Base-by-base conservation (phyloP, 2,329 filamentous ascomycete species). In the Zymoseptoria brevis region DNA sequence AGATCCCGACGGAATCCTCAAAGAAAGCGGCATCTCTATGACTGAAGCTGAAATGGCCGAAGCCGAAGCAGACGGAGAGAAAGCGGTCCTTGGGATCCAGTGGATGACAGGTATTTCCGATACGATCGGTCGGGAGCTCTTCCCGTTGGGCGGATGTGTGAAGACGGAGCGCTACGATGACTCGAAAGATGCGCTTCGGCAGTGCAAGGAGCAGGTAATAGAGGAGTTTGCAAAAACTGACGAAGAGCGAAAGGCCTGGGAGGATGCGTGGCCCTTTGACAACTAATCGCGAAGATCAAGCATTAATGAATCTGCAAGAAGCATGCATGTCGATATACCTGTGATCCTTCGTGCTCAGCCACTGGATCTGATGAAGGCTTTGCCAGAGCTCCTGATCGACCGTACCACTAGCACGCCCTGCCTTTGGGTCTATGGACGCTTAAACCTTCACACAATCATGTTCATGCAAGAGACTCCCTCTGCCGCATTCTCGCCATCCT, bases 241-340 rank as follows among this genome's bases (percentile, higher is more conserved):
- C 8, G 59, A 57, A 16, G 63, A 65, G 8, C 30, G 59, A 11
- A 30, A 35, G 6, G 61, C 48, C 4, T 63, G 59, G 57, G 21
- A 62, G 6, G 30, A 24, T 5, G n/a, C 49, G 2, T 65, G 63
- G 63, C 63, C 59, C 11, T 65, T 58, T 22, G 59, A 64, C 51
- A 56, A 60, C 53, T 58, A 57, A 61, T 55, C 30, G 30, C 30
- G 35, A 41, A 41, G 35, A 26, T 26, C 24, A 26, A 26, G 24
- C 24, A 26, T 26, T 8, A 26, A 26, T 26, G 24, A 5, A 26
- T 26, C 24, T 5, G 24, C 24, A 26, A 22, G 21, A 22, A 22
- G 21, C 21, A 22, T 22, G 24, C 24, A 26, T 26, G 24, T 26
- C 24, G 24, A 26, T 26, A 26, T 26, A 8, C 3, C 24, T 5